Base-by-base conservation (phyloP, 768 basidiomycete species). In the Auricularia sp. region DNA sequence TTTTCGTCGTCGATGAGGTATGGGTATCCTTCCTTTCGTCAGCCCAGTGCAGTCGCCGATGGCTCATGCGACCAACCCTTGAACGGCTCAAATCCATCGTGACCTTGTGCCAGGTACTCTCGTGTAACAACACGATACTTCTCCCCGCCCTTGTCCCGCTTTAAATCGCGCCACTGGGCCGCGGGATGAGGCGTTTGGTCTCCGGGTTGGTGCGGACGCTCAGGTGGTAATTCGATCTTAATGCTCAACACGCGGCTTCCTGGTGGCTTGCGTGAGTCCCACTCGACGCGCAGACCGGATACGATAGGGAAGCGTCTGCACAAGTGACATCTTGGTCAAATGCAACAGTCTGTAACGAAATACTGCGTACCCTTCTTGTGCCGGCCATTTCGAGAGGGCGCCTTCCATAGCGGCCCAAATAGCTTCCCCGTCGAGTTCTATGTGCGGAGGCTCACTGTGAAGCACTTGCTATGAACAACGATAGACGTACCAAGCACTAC, bases 251-350 rank as follows among this genome's bases (percentile, higher is more conserved):
- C 83, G 16, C 94, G 86, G 63, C 86, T 78, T 16, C 88, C 87
- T 0, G 90, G 82, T 1, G 83, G 82, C 51, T 79, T 80, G 35
- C 83, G 82, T 44, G 92, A 94, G 73, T 97, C 93, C 94, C 93
- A 95, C 18, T 84, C 81, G 8, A 95, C 88, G 11, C 84, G 85
- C 45, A 95, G 81, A 18, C 94, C 94, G 29, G 93, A 89, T 44
- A 96, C 79, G 13, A 93, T 81, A 0, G 94, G 93, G 75, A 97
- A 97, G 13, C 94, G 90, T 24, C 93, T 94, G 62, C n/a, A 59
- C 35, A 44, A 62, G 64, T 13, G 62, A 35, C 7, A 42, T 61
- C 45, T 2, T 16, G 0, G 18, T 44, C 0, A 24, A 65, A 8
- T n/a, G 61, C 47, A 37, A 2, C 4, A 29, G 24, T 65, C 79